Percentiles rank a stretch among this genome's conserved stretches.
Conservation (phyloP, 495 filamentous ascomycete genomes). For the Podospora bellae-mahoneyi region DNA sequence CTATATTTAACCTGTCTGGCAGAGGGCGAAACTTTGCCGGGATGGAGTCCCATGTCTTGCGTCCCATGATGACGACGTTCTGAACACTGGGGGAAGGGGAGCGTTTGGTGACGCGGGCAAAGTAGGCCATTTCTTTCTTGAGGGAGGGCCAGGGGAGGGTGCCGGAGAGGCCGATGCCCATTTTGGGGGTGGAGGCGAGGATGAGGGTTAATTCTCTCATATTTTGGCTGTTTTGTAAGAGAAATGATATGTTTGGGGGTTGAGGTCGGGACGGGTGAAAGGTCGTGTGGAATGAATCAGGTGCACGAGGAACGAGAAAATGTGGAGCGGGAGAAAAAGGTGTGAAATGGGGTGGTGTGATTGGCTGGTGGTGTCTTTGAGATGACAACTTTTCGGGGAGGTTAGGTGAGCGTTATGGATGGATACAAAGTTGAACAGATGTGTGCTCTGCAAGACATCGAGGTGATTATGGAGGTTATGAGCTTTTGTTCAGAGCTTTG, state of each 20-base stretch:
- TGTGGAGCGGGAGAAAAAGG: neutral
- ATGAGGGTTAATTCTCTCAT: conserved; percentile 63
- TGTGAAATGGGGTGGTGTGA: neutral
- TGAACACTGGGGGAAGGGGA: neutral
- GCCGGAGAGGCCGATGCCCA: conserved; percentile 82
- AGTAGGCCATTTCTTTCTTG: conserved; percentile 88
- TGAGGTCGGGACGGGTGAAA: neutral
- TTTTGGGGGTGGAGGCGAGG: conserved; percentile 68
- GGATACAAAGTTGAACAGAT: too few species aligned
- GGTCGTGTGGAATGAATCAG: neutral
- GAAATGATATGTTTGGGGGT: neutral
- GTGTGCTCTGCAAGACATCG: too few species aligned
- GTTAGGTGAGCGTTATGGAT: too few species aligned
- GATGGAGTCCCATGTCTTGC: conserved; percentile 91
- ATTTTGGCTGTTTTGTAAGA: conserved; percentile 7
- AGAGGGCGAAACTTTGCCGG: conserved; percentile 75
- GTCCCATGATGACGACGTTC: conserved; percentile 94
- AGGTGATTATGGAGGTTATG: too few species aligned
- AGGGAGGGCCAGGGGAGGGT: conserved; percentile 85
- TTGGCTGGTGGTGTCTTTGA: neutral
- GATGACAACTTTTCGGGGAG: too few species aligned
- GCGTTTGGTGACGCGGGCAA: conserved; percentile 83
- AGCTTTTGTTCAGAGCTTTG: too few species aligned
- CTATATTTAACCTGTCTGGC: conserved; percentile 69
- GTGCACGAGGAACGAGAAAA: neutral